Percentiles rank a stretch among this genome's conserved stretches.
These are phyloP conservation scores for Juglanconis oblonga DNA, from an alignment of 2,329 filamentous ascomycete species.

Conservation along the genomic window DNA sequence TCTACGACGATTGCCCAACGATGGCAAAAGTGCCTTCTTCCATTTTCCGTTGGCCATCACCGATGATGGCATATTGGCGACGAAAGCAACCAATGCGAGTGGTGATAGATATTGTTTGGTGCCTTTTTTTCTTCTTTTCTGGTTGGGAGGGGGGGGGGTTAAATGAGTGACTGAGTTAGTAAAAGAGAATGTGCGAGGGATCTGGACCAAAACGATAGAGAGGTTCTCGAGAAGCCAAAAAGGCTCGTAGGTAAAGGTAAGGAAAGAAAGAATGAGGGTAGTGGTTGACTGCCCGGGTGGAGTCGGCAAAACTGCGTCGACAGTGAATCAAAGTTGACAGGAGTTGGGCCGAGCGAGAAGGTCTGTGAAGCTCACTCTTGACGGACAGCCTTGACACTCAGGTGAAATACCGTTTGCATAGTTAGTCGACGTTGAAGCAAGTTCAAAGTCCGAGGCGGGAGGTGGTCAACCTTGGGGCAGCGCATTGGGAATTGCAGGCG, in stretches of 20 bases:
- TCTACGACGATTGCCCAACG: slow-evolving; percentile 9
- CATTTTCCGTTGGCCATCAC: slow-evolving; percentile 5
- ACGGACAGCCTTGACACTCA: too few relatives aligned
- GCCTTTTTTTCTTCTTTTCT: background rate
- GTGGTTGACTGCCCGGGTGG: too few relatives aligned
- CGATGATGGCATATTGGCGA: background rate
- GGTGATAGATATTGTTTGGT: background rate
- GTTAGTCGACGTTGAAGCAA: too few relatives aligned
- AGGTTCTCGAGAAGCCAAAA: background rate
- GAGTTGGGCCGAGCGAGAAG: too few relatives aligned
- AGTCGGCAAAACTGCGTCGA: too few relatives aligned
- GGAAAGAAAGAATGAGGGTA: background rate
- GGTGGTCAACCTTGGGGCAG: too few relatives aligned
- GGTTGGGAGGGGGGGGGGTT: background rate
- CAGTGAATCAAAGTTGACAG: too few relatives aligned
- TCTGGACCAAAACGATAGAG: background rate
- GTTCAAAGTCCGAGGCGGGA: too few relatives aligned
- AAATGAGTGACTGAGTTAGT: background rate
- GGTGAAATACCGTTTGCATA: too few relatives aligned
- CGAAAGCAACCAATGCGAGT: background rate
- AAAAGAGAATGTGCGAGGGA: background rate
- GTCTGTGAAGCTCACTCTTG: too few relatives aligned
- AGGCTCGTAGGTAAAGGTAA: background rate
- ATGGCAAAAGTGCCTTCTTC: slow-evolving; percentile 14
- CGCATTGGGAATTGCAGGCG: too few relatives aligned